phyloP scores from a whole-genome alignment of 345 rosid species.

The Carallia pectinifolia region DNA sequence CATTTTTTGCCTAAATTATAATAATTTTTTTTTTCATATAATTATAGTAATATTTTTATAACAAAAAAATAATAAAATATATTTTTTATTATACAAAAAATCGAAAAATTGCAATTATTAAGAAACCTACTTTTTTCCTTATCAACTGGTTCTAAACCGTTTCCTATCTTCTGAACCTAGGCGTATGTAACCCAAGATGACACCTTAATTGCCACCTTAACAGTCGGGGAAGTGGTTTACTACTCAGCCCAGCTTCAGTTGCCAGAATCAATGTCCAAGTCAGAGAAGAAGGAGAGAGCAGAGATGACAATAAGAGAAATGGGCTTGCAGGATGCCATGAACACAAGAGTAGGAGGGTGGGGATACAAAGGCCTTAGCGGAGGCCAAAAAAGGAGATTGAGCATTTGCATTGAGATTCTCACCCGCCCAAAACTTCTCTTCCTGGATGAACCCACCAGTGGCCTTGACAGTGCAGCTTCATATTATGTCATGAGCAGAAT shows the following conservation, averaged over 20 bases:
- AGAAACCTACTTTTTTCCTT: too few relatives aligned
- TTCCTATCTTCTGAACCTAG: background rate
- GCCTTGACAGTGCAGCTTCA: conserved; percentile 31
- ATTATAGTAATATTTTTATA: too few relatives aligned
- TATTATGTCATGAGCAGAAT: conserved; percentile 19
- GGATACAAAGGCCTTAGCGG: conserved; percentile 23
- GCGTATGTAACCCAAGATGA: conserved; percentile 36
- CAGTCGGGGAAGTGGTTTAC: conserved; percentile 21
- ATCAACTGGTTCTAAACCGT: background rate
- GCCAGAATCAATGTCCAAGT: conserved; percentile 18
- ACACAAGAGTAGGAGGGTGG: conserved; percentile 31
- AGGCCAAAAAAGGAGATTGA: conserved; percentile 26
- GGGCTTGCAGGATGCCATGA: conserved; percentile 20
- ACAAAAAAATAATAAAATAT: too few relatives aligned
- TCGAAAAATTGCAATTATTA: too few relatives aligned
- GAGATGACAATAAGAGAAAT: conserved; percentile 23
- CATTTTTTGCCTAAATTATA: too few relatives aligned
- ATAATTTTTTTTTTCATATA: too few relatives aligned
- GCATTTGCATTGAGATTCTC: conserved; percentile 28
- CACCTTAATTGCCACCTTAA: conserved; percentile 22
- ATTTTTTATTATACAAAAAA: too few relatives aligned
- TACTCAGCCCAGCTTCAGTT: conserved; percentile 28
- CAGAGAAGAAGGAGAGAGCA: conserved; percentile 24
- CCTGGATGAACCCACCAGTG: conserved; percentile 30
- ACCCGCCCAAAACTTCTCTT: conserved; percentile 22